Evolutionary conservation across 257 asterid species (phyloP).

Genomic region (Capsicum pubescens): DNA sequence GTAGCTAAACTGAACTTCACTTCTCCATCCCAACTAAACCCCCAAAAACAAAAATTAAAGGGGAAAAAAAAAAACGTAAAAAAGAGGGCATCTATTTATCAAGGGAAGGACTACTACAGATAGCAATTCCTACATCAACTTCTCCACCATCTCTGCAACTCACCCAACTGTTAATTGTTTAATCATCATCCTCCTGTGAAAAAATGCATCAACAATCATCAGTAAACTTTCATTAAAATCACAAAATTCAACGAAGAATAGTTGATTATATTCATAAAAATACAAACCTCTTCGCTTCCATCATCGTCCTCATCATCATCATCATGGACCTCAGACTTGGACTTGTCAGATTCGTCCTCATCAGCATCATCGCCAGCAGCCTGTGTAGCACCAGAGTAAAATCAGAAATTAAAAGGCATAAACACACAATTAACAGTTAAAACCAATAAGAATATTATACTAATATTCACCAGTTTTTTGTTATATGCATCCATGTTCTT

Average conservation of each 20-base stretch:
- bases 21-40: background rate
- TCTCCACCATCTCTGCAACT: background rate
- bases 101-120: background rate
- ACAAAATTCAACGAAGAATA: background rate
- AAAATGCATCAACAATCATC: background rate
- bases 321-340: constrained; percentile 45
- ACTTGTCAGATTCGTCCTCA: constrained; percentile 44
- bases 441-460: background rate
- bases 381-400: background rate
- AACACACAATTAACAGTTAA: no score
- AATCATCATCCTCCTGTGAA: constrained; percentile 35
- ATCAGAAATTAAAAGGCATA: background rate
- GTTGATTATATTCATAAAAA: background rate
- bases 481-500: constrained; percentile 75
- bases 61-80: background rate
- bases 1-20: background rate
- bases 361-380: constrained; percentile 31
- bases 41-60: constrained; percentile 10
- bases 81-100: constrained; percentile 30
- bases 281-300: constrained; percentile 39
- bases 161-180: background rate
- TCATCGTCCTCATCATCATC: constrained; percentile 40
- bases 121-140: background rate
- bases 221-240: background rate
- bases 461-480: constrained; percentile 48